Percentiles rank a stretch among this genome's conserved stretches.
Evolutionary conservation across 768 basidiomycete species (phyloP).

Genomic region (Trametes cinnabarina): DNA sequence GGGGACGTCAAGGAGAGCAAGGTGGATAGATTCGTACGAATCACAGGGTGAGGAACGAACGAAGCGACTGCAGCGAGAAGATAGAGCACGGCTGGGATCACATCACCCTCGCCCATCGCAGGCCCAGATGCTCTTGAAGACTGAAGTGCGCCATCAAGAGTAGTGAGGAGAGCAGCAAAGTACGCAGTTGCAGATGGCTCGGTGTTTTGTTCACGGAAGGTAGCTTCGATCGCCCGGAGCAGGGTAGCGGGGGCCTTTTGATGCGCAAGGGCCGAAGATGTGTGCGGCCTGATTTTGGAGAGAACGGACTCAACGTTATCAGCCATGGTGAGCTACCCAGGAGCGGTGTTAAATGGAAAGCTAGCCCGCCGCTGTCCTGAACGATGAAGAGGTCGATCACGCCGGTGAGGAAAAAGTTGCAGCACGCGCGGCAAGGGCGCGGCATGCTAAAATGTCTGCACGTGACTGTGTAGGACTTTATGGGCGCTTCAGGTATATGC

Average conservation of each 20-base stretch:
- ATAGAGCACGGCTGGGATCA: conserved; percentile 83
- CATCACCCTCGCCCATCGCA: conserved; percentile 59
- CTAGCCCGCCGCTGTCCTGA: not conserved
- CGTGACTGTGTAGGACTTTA: not conserved
- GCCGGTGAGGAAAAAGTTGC: conserved; percentile 7
- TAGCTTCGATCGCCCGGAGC: conserved; percentile 80
- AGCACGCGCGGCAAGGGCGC: not conserved
- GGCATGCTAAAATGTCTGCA: conserved; percentile 2
- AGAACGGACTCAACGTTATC: conserved; percentile 54
- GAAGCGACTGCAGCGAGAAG: conserved; percentile 76
- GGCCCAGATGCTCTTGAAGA: conserved; percentile 42
- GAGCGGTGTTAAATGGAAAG: not conserved
- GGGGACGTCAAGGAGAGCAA: conserved; percentile 74
- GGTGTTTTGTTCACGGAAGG: conserved; percentile 64
- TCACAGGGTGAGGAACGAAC: conserved; percentile 75
- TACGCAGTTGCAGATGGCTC: conserved; percentile 83
- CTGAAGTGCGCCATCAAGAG: conserved; percentile 74
- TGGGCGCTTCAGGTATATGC: conserved; percentile 1
- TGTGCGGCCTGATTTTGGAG: conserved; percentile 85
- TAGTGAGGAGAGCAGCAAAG: conserved; percentile 87
- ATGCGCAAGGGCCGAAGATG: conserved; percentile 74
- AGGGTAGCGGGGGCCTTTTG: conserved; percentile 89
- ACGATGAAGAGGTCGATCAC: conserved; percentile 1
- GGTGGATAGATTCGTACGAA: conserved; percentile 71
- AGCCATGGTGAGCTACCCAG: conserved; percentile 22